A percentile compares a stretch with the other conserved stretches of the same genome.
phyloP scores from a whole-genome alignment of 2,329 filamentous ascomycete species.

The Allantophomopsis cytisporea region DNA sequence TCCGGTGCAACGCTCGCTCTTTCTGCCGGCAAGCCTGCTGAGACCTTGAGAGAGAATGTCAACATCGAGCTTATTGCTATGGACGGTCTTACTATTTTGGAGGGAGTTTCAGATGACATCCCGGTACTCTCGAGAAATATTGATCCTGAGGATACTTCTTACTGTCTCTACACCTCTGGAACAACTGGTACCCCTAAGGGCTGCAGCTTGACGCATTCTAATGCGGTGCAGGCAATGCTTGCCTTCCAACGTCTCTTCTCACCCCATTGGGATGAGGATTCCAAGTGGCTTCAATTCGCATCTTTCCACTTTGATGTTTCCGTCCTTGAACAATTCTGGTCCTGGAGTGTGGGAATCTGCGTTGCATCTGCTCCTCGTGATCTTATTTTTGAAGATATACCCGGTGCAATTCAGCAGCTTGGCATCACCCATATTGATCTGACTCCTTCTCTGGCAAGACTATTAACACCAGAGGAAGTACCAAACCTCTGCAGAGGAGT shows the following conservation, averaged over 20 bases:
- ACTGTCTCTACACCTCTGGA: conserved; percentile 22
- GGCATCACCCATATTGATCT: conserved; percentile 83
- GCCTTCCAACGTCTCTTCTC: conserved; percentile 70
- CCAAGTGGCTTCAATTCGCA: conserved; percentile 84
- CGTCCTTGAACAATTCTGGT: conserved; percentile 90
- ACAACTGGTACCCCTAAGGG: conserved; percentile 23
- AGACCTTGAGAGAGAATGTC: conserved; percentile 19
- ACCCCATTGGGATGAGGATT: conserved; percentile 58
- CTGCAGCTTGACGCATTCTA: conserved; percentile 79
- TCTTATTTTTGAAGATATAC: conserved; percentile 72
- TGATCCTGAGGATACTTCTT: conserved; percentile 13
- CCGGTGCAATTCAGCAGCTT: conserved; percentile 55
- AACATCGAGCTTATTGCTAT: conserved; percentile 10
- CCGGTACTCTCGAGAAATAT: conserved; percentile 9
- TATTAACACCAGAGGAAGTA: conserved; percentile 68
- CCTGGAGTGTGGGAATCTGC: conserved; percentile 80
- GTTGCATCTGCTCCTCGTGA: conserved; percentile 74
- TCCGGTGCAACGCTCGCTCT: conserved; percentile 53
- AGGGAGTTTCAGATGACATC: conserved; percentile 9
- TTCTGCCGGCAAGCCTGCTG: conserved; percentile 31
- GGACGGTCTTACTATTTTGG: conserved; percentile 11
- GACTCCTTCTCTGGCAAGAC: conserved; percentile 72
- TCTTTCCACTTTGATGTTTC: conserved; percentile 93
- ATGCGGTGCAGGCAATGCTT: conserved; percentile 79
- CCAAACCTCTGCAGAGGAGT: conserved; percentile 70